Percentiles rank a stretch among this genome's conserved stretches.
Conservation (phyloP, 768 basidiomycete species). For the Termitomyces sp. region DNA sequence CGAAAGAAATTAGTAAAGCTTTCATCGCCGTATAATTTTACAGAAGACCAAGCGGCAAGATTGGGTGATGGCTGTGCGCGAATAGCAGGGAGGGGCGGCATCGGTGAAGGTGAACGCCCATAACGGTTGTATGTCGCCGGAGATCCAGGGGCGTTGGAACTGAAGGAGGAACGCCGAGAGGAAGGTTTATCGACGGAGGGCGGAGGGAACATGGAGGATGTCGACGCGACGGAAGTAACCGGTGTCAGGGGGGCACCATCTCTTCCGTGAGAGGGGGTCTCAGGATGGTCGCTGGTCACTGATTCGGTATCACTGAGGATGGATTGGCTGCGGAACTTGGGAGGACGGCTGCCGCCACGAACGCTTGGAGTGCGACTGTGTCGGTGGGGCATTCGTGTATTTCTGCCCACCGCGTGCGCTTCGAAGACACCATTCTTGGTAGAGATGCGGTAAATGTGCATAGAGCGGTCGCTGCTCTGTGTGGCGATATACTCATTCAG, state of each 20-base stretch:
- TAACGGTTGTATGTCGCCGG: slow-evolving; percentile 60
- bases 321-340: slow-evolving; percentile 63
- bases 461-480: slow-evolving; percentile 92
- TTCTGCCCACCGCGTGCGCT: slow-evolving; percentile 87
- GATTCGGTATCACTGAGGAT: slow-evolving; percentile 71
- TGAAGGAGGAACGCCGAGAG: slow-evolving; percentile 66
- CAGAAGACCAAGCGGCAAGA: slow-evolving; percentile 45
- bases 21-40: slow-evolving; percentile 93
- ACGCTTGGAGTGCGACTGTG: slow-evolving; percentile 68
- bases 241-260: slow-evolving; percentile 50
- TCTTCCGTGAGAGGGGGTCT: slow-evolving; percentile 22
- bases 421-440: slow-evolving; percentile 79
- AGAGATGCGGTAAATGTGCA: slow-evolving; percentile 88
- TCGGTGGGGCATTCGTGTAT: slow-evolving; percentile 67
- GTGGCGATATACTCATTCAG: slow-evolving; percentile 96
- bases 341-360: slow-evolving; percentile 45
- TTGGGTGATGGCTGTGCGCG: slow-evolving; percentile 47
- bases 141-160: slow-evolving; percentile 75
- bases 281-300: slow-evolving; percentile 42
- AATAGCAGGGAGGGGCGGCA: slow-evolving; percentile 92
- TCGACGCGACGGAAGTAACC: slow-evolving; percentile 62
- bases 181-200: slow-evolving; percentile 55
- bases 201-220: slow-evolving; percentile 66
- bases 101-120: slow-evolving; percentile 82
- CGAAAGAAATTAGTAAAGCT: slow-evolving; percentile 95